Percentiles rank a stretch among this genome's conserved stretches.
Evolutionary conservation across 495 filamentous ascomycete species (phyloP).

Genomic region (Penicillium angulare): DNA sequence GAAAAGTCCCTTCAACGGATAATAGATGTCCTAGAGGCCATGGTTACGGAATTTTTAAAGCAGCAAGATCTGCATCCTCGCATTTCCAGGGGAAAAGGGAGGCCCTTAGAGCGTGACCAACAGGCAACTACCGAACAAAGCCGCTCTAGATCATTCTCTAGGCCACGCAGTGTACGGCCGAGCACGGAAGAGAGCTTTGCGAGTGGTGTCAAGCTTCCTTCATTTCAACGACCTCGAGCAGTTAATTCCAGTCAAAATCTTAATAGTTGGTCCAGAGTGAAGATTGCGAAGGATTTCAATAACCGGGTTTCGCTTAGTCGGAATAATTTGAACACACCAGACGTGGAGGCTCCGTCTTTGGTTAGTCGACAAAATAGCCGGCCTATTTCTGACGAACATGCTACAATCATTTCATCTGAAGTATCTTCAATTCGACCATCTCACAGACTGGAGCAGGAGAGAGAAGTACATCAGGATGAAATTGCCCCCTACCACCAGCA

Average conservation of each 20-base stretch:
- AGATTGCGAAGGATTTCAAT: conserved; percentile 47
- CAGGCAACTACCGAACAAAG: background rate
- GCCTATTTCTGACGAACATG: background rate
- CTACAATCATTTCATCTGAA: no score
- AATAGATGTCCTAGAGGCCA: conserved; percentile 59
- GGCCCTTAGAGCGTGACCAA: background rate
- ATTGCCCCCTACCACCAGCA: background rate
- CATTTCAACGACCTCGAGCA: conserved; percentile 20
- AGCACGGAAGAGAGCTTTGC: conserved; percentile 28
- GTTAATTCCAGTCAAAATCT: conserved; percentile 39
- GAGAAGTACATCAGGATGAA: background rate
- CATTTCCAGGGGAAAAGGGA: conserved; percentile 16
- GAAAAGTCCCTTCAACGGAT: conserved; percentile 51
- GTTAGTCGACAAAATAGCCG: background rate
- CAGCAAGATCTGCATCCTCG: conserved; percentile 63
- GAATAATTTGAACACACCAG: background rate
- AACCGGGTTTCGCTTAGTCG: background rate
- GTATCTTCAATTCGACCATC: background rate
- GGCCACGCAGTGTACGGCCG: background rate
- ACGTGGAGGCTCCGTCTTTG: background rate
- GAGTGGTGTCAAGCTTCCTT: conserved; percentile 33
- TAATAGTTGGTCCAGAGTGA: conserved; percentile 65
- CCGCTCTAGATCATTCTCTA: background rate
- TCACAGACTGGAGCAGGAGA: background rate
- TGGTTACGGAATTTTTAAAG: conserved; percentile 65